phyloP scores from a whole-genome alignment of 176 grass and related monocot species.

The Bonia amplexicaulis region DNA sequence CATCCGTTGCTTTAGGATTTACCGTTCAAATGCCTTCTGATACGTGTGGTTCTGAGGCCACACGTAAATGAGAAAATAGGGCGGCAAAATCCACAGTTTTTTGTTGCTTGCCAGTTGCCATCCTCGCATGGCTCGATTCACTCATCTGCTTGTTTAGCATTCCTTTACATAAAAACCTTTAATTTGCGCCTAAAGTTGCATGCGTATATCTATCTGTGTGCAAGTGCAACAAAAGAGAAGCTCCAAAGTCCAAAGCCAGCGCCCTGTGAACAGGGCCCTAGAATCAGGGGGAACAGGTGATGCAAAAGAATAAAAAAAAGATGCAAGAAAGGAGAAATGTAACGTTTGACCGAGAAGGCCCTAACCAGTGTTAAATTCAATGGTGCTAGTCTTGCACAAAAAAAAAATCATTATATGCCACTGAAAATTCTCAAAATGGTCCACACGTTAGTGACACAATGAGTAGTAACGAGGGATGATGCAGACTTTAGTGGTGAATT shows the following conservation, averaged over 20 bases:
- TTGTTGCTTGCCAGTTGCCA: neutral
- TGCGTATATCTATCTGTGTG: constrained; percentile 26
- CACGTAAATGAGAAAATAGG: neutral
- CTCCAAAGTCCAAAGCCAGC: constrained; percentile 52
- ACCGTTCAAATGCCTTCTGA: too few species aligned
- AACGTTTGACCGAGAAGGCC: constrained; percentile 15
- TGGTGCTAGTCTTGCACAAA: neutral
- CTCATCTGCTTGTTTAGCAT: neutral
- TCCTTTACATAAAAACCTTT: neutral
- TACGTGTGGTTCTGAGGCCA: too few species aligned
- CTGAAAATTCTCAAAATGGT: too few species aligned
- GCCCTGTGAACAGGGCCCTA: constrained; percentile 63
- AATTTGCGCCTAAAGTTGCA: constrained; percentile 19
- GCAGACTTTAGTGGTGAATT: neutral
- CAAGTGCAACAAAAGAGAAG: constrained; percentile 44
- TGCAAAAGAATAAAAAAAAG: constrained; percentile 25
- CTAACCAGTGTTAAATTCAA: neutral
- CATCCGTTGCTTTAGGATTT: too few species aligned
- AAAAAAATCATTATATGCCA: neutral
- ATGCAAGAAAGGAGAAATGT: neutral
- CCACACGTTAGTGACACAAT: too few species aligned
- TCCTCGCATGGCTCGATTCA: neutral
- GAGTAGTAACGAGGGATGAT: too few species aligned
- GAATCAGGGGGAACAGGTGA: constrained; percentile 46
- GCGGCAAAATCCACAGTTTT: neutral